Evolutionary conservation across 495 filamentous ascomycete genomes (phyloP).

Genomic region (Cercophora scortea): DNA sequence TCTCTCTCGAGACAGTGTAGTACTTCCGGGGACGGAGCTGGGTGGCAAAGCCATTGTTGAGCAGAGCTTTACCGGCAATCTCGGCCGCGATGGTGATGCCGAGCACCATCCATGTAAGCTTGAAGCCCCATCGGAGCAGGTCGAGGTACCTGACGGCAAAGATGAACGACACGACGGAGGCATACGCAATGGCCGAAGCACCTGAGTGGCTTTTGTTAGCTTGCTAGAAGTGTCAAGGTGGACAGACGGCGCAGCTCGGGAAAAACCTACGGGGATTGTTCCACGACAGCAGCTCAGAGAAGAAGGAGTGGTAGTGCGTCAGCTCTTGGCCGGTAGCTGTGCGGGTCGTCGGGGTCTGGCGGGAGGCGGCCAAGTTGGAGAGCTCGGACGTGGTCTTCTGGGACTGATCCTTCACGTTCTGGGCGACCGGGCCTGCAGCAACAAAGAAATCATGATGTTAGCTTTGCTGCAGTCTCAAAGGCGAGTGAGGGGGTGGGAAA

Average conservation of each 20-base stretch:
- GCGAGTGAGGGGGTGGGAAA: background rate
- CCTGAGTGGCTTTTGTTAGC: slow-evolving; percentile 35
- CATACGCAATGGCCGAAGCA: slow-evolving; percentile 81
- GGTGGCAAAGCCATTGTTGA: slow-evolving; percentile 72
- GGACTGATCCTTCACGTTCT: slow-evolving; percentile 66
- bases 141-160: slow-evolving; percentile 86
- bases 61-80: slow-evolving; percentile 62
- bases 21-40: slow-evolving; percentile 87
- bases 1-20: slow-evolving; percentile 82
- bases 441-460: background rate
- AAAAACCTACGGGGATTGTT: slow-evolving; percentile 41
- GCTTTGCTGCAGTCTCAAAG: background rate
- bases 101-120: slow-evolving; percentile 61
- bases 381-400: slow-evolving; percentile 68
- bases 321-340: slow-evolving; percentile 79
- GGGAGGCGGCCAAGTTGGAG: slow-evolving; percentile 63
- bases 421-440: slow-evolving; percentile 61
- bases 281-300: slow-evolving; percentile 76
- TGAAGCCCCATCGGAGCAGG: slow-evolving; percentile 80
- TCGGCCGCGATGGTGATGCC: slow-evolving; percentile 69
- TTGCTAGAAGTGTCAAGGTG: slow-evolving; percentile 15
- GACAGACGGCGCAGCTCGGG: background rate
- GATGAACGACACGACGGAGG: slow-evolving; percentile 66
- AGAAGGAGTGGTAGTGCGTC: slow-evolving; percentile 94
- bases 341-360: slow-evolving; percentile 56